phyloP scores from a whole-genome alignment of 352 stramenopile genomes.

The Globisporangium emineosum region DNA sequence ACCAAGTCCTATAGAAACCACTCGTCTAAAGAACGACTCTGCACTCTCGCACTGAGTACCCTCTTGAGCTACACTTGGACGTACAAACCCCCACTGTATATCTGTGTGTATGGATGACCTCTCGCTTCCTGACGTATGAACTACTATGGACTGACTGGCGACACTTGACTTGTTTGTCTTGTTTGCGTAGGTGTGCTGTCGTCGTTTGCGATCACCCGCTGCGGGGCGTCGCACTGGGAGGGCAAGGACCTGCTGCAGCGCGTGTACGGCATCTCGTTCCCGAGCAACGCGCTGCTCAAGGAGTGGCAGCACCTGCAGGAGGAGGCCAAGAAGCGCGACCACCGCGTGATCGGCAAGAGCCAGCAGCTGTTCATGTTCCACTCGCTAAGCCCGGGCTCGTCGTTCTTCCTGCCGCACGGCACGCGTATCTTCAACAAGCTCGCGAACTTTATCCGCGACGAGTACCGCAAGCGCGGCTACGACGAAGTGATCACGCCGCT shows the following conservation, averaged over 20 bases:
- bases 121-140: background rate
- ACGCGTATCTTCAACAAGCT: constrained; percentile 98
- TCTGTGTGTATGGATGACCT: constrained; percentile 3
- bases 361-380: constrained; percentile 98
- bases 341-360: constrained; percentile 91
- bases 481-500: constrained; percentile 96
- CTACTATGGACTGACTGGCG: background rate
- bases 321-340: constrained; percentile 96
- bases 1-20: constrained; percentile 47
- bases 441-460: constrained; percentile 70
- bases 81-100: constrained; percentile 31
- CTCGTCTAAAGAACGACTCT: constrained; percentile 67
- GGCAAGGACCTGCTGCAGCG: constrained; percentile 92
- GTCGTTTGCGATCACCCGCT: constrained; percentile 94
- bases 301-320: constrained; percentile 88
- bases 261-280: constrained; percentile 97
- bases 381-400: constrained; percentile 93
- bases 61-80: constrained; percentile 78
- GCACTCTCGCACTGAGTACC: constrained; percentile 68
- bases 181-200: constrained; percentile 69
- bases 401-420: constrained; percentile 99
- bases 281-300: constrained; percentile 85
- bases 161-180: background rate
- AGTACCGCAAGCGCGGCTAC: constrained; percentile 91
- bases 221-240: constrained; percentile 93